Conservation (phyloP, 176 grass and related monocot genomes). For the Zoysia pacifica region DNA sequence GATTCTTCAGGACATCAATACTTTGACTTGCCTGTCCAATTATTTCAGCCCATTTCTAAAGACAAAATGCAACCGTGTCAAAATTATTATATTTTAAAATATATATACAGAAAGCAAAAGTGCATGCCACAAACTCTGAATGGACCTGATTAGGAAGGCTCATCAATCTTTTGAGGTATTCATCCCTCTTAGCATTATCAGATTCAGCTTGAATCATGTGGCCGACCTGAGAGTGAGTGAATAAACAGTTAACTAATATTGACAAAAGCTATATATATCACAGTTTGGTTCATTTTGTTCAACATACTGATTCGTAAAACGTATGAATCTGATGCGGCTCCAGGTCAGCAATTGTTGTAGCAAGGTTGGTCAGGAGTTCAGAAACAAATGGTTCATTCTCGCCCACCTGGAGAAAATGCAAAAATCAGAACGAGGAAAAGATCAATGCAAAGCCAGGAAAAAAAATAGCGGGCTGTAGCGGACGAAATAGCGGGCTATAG, state of each 20-base stretch:
- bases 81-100: constrained; percentile 25
- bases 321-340: constrained; percentile 99
- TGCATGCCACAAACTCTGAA: constrained; percentile 8
- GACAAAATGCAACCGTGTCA: constrained; percentile 19
- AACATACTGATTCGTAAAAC: constrained; percentile 97
- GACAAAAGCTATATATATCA: constrained; percentile 14
- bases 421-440: constrained; percentile 1
- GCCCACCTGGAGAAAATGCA: constrained; percentile 66
- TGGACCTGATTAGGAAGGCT: constrained; percentile 94
- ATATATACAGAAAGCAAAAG: constrained; percentile 15
- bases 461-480: no score
- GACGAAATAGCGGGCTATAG: no score
- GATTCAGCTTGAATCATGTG: constrained; percentile 99
- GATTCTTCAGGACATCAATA: constrained; percentile 97
- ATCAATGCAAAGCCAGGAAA: neutral
- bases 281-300: neutral
- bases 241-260: constrained; percentile 27
- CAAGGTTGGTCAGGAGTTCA: constrained; percentile 77
- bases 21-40: constrained; percentile 96
- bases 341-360: constrained; percentile 84
- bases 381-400: constrained; percentile 99
- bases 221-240: constrained; percentile 63
- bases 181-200: constrained; percentile 88
- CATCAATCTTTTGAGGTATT: constrained; percentile 99
- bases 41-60: constrained; percentile 99